A percentile compares a stretch with the other conserved stretches of the same genome.
Conservation (phyloP, 2,329 filamentous ascomycete species). For the Aaosphaeria pasadenensis region DNA sequence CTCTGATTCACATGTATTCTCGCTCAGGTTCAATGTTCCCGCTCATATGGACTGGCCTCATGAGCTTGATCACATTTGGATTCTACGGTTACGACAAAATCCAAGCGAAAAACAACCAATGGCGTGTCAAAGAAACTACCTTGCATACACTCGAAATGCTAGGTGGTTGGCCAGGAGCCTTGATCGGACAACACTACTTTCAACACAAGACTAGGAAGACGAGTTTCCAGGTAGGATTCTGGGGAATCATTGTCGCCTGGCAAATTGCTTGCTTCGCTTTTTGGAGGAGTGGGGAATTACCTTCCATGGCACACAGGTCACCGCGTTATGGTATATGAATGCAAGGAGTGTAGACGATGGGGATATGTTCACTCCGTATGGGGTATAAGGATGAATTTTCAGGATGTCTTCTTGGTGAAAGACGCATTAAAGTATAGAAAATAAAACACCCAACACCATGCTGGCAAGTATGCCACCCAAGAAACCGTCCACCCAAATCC, state of each 20-base stretch:
- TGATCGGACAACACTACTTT: slow-evolving; percentile 33
- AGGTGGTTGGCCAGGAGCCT: slow-evolving; percentile 34
- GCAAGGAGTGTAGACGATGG: too few species aligned
- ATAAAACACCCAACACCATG: too few species aligned
- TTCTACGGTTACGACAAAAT: slow-evolving; percentile 36
- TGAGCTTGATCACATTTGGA: slow-evolving; percentile 25
- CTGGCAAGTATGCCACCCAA: too few species aligned
- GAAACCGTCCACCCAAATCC: too few species aligned
- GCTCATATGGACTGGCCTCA: slow-evolving; percentile 11
- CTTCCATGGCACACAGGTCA: too few species aligned
- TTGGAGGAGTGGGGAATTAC: slow-evolving; percentile 2
- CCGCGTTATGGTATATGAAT: too few species aligned
- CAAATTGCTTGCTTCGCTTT: slow-evolving; percentile 21
- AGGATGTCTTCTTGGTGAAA: too few species aligned
- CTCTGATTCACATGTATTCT: slow-evolving; percentile 40
- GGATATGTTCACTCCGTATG: too few species aligned
- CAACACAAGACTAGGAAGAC: slow-evolving; percentile 35
- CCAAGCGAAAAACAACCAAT: slow-evolving; percentile 28
- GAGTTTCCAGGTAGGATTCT: slow-evolving; percentile 26
- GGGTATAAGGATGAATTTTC: too few species aligned
- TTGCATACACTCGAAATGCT: slow-evolving; percentile 25
- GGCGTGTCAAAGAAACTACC: slow-evolving; percentile 30
- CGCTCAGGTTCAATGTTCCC: slow-evolving; percentile 13
- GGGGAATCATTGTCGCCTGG: slow-evolving; percentile 28
- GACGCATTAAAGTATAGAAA: too few species aligned